Base-by-base conservation (phyloP, 2,329 filamentous ascomycete species). In the Pseudocercospora eumusae region DNA sequence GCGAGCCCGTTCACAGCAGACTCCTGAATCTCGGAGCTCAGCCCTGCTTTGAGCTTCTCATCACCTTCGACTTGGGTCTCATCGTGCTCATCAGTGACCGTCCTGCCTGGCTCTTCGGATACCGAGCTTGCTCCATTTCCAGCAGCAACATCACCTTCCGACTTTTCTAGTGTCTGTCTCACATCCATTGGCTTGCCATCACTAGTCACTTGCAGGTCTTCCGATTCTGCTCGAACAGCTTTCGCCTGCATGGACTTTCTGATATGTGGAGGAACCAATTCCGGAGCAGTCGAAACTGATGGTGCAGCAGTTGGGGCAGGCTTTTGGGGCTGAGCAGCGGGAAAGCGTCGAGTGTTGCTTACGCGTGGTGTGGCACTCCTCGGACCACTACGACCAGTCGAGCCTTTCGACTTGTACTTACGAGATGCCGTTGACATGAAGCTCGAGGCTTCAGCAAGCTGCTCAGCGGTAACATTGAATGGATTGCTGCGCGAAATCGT, bases 391-490 rank as follows among this genome's bases (percentile, higher is more conserved):
- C 44, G 18, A 47, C 20, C 18, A 21, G 44, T 21, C 18, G 44
- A 47, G 44, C 18, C 20, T 47, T 47, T 20, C 21, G 44, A 21
- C 20, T 47, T 9, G 44, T 47, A 47, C 9, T 20, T 13, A 2
- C 44, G 44, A 20, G 44, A 47, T 33, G 59, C 59, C 21, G 28
- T n/a, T 25, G 53, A 45, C 27, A 53, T 36, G 36, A 65, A 65
- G 11, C 33, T 21, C 7, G 40, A 23, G 20, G 63, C 63, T 45
- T 62, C 60, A n/a, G 58, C 60, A 13, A 65, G 52, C 47, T 61
- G 53, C n/a, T 59, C 60, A 13, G 60, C 36, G 20, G 57, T 36
- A 11, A 60, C 25, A n/a, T 27, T 36, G 53, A 61, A 59, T 40
- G 61, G 54, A 15, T 60, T 60, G n/a, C 18, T 53, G 8, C 45